Percentiles rank a stretch among this genome's conserved stretches.
Conservation (phyloP, 768 basidiomycete genomes). For the Panaeolus papilionaceus region DNA sequence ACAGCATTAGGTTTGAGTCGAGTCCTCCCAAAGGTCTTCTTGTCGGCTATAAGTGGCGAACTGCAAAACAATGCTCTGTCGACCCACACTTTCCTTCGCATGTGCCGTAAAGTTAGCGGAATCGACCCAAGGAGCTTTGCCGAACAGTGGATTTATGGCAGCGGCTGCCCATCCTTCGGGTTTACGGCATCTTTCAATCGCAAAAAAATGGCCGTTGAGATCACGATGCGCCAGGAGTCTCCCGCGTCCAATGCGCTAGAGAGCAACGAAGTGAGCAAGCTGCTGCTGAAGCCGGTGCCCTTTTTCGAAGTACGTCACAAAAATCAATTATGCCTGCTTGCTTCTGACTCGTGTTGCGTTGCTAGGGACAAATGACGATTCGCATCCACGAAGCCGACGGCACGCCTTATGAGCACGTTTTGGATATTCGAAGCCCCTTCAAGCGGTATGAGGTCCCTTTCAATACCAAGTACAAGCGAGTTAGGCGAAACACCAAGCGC, state of each 20-base stretch:
- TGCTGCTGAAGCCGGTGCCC: slow-evolving; percentile 79
- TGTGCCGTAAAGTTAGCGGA: slow-evolving; percentile 92
- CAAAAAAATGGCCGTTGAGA: slow-evolving; percentile 98
- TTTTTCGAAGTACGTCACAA: slow-evolving; percentile 78
- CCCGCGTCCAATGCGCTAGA: slow-evolving; percentile 79
- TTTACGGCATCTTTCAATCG: slow-evolving; percentile 93
- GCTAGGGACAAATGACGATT: slow-evolving; percentile 95
- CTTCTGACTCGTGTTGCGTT: not conserved
- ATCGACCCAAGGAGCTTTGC: slow-evolving; percentile 90
- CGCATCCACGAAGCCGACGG: slow-evolving; percentile 99
- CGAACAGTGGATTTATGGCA: slow-evolving; percentile 99
- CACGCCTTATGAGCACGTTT: slow-evolving; percentile 97
- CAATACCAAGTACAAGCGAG: slow-evolving; percentile 97
- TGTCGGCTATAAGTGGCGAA: slow-evolving; percentile 93
- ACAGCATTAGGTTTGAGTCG: slow-evolving; percentile 94
- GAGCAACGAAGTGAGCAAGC: slow-evolving; percentile 67
- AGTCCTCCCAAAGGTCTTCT: slow-evolving; percentile 92
- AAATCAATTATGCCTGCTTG: not conserved
- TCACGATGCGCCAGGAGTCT: slow-evolving; percentile 89
- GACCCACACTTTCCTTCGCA: slow-evolving; percentile 89
- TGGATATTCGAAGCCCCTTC: slow-evolving; percentile 85
- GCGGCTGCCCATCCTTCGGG: slow-evolving; percentile 91
- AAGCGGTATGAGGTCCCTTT: slow-evolving; percentile 98
- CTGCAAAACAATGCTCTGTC: slow-evolving; percentile 84
- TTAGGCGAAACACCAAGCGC: slow-evolving; percentile 95